Percentiles rank a stretch among this genome's conserved stretches.
phyloP scores from a whole-genome alignment of 2,329 filamentous ascomycete species.

The Hymenoscyphus fructigenus region DNA sequence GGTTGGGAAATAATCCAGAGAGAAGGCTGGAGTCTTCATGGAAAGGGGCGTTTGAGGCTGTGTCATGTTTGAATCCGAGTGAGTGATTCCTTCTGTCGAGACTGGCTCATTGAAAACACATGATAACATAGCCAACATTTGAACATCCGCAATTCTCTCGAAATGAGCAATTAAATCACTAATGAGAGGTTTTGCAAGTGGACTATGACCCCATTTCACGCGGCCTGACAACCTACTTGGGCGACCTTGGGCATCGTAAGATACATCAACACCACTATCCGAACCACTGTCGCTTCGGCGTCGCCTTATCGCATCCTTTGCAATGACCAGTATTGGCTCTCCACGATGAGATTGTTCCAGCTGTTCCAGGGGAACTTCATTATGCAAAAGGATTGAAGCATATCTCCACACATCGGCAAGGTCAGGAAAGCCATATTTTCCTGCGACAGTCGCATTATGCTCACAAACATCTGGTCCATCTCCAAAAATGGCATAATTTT shows the following conservation, averaged over 20 bases:
- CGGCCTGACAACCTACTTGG: constrained; percentile 49
- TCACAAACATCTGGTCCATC: constrained; percentile 77
- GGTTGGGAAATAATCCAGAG: constrained; percentile 64
- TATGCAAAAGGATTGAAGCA: constrained; percentile 72
- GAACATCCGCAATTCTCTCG: constrained; percentile 60
- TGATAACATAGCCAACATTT: constrained; percentile 71
- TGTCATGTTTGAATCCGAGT: constrained; percentile 55
- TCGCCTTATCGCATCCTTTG: constrained; percentile 55
- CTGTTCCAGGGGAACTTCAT: constrained; percentile 70
- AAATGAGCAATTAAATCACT: constrained; percentile 63
- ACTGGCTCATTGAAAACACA: constrained; percentile 65
- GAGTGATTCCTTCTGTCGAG: constrained; percentile 54
- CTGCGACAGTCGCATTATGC: constrained; percentile 78
- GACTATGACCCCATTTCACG: constrained; percentile 68
- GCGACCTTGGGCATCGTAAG: constrained; percentile 39
- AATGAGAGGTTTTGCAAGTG: constrained; percentile 61
- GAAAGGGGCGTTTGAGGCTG: constrained; percentile 62
- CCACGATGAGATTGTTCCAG: constrained; percentile 53
- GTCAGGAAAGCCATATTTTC: constrained; percentile 67
- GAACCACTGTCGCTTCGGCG: constrained; percentile 41
- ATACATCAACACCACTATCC: constrained; percentile 48
- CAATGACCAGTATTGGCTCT: constrained; percentile 62
- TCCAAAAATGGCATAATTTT: constrained; percentile 81
- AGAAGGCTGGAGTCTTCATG: constrained; percentile 66
- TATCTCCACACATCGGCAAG: constrained; percentile 83